Evolutionary conservation across 225 moss, liverwort and hornwort species (phyloP), one percentile per base, ranked within the genome.

Genomic region (Sphagnum tenellum): DNA sequence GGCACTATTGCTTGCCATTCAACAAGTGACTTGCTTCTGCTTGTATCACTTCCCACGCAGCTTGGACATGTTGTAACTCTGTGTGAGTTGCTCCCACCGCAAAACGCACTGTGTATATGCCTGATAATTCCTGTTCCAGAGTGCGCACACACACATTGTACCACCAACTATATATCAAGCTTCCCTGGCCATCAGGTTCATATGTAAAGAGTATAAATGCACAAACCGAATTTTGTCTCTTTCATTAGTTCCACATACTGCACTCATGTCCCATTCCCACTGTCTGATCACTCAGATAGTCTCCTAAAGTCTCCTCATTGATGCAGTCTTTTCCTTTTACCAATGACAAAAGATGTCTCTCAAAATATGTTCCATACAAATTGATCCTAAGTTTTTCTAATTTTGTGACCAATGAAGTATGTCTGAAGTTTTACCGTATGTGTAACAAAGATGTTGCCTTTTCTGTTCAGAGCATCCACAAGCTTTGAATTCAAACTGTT

Each of bases 71-170:
- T 45, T 69, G 71, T 64, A 76, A 47, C 70, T 89, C 76, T 47
- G 94, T 90, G 11, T 66, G 78, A 67, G 85, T 14, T 56, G 64
- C 86, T 54, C 89, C 90, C 4, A 89, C 14, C 10, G 80, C 87
- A 66, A 90, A 69, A 56, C 90, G 72, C 68, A 94, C 67, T 5
- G 87, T 80, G 72, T 71, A 89, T 1, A 75, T 54, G 64, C 83
- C 90, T 48, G 73, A 77, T 3, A 94, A 72, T 61, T 74, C 54
- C 88, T 88, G 76, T 69, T 61, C 52, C 55, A 63, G 45, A 9
- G 14, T 7, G 29, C 29, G 29, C 29, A 1, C 29, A 29, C 29
- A 29, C 29, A 29, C 29, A 29, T 29, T 29, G 29, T 29, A 29
- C 29, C 29, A 29, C 29, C 29, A 29, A 29, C 29, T 29, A 29